These are phyloP conservation scores for Backusella psychrophila DNA, from an alignment of 192 early-diverging fungal species.

Conservation along the genomic window DNA sequence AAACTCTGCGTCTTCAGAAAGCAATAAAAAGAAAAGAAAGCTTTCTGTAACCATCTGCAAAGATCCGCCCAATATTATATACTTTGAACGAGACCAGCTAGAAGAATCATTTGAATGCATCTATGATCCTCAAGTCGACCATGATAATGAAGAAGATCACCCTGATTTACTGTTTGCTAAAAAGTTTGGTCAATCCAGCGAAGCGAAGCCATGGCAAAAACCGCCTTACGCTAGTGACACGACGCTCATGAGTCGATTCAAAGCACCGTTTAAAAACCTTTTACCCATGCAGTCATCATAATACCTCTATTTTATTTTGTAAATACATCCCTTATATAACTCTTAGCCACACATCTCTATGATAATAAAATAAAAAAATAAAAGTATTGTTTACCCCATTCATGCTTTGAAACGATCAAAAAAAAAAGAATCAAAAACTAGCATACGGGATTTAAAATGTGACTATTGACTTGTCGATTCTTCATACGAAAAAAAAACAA, in stretches of 20 bases:
- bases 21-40: conserved; percentile 6
- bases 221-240: not conserved
- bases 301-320: not conserved
- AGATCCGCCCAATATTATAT: conserved; percentile 25
- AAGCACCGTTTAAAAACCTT: not conserved
- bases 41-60: conserved; percentile 27
- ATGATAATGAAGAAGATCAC: conserved; percentile 33
- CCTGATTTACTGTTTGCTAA: conserved; percentile 16
- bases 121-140: conserved; percentile 26
- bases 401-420: not conserved
- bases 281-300: not conserved
- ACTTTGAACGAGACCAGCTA: conserved; percentile 18
- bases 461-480: not conserved
- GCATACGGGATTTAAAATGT: not conserved
- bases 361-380: not conserved
- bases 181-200: not conserved
- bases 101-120: conserved; percentile 30
- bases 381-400: not conserved
- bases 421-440: not conserved
- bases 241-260: conserved; percentile 11
- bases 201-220: conserved; percentile 25
- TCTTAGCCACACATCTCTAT: not conserved
- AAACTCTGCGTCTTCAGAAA: not conserved
- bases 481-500: not conserved
- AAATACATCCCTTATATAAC: not conserved